Conservation (phyloP, 495 filamentous ascomycete species). For the Neurospora sp. region DNA sequence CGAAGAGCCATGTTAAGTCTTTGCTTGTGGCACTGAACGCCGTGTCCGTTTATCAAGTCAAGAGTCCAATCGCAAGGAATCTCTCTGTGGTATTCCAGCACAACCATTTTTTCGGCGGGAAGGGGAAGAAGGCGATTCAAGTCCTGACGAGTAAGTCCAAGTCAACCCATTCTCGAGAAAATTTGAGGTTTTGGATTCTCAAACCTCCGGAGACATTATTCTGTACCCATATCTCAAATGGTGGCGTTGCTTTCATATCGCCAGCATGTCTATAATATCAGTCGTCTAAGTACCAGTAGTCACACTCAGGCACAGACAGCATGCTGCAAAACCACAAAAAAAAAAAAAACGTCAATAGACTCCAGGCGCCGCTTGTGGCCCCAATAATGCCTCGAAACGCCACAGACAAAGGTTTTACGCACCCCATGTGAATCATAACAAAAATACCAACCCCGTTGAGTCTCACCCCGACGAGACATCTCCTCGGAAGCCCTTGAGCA, state of each 20-base stretch:
- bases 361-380: neutral
- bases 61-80: neutral
- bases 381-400: neutral
- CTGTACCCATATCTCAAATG: neutral
- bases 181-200: neutral
- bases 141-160: neutral
- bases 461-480: neutral
- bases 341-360: neutral
- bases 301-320: neutral
- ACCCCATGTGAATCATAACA: neutral
- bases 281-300: neutral
- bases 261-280: neutral
- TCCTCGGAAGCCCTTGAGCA: neutral
- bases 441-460: neutral
- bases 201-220: neutral
- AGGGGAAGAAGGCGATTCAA: too few relatives aligned
- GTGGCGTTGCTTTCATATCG: neutral
- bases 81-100: neutral
- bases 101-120: neutral
- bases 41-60: neutral
- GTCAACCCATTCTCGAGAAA: neutral
- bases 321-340: neutral
- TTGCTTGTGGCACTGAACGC: neutral
- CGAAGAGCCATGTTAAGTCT: neutral
- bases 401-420: neutral